Evolutionary conservation across 805 yeast genomes (phyloP), one percentile per base, ranked within the genome.

Genomic region (Zygosaccharomyces rouxii): DNA sequence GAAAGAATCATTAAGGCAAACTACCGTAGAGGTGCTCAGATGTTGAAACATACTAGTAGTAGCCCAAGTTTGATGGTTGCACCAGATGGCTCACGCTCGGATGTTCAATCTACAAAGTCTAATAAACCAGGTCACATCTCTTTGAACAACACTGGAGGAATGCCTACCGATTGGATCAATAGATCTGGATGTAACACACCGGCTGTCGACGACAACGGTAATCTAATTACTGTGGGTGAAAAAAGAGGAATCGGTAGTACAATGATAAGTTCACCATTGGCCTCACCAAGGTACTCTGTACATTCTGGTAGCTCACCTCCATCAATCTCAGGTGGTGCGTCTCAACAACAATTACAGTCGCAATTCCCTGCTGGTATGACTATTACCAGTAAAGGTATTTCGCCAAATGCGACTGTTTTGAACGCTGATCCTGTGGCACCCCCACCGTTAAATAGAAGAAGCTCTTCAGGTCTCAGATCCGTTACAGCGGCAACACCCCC

Each of bases 161-260:
- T 44, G 13, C 23, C 37, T 6, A 51, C 50, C 13, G 46, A 53
- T 3, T 41, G 56, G 11, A 31, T 44, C 16, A 40, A 53, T 19
- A 51, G 61, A 39, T 55, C 68, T 7, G 59, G 52, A 35, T 52
- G 64, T 3, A 61, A 65, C 37, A 66, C 71, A 0, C 71, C 71
- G 3, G 66, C 69, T 11, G 64, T 68, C 40, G 71, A 68, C 50
- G 71, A 68, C 40, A 60, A 68, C 44, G 71, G 71, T 33, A 68
- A 68, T 46, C 45, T 68, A 52, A 63, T 68, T 2, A 63, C 64
- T 2, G 59, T 65, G 6, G 59, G 63, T 4, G 69, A 62, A 26
- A 52, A 60, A 25, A 59, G 56, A 22, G 39, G 46, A 26, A 29
- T 30, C 31, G 53, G 28, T 2, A 25, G 28, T 25, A 5, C 28